Evolutionary conservation across 352 stramenopile genomes (phyloP).

Genomic region (Globisporangium parvum): DNA sequence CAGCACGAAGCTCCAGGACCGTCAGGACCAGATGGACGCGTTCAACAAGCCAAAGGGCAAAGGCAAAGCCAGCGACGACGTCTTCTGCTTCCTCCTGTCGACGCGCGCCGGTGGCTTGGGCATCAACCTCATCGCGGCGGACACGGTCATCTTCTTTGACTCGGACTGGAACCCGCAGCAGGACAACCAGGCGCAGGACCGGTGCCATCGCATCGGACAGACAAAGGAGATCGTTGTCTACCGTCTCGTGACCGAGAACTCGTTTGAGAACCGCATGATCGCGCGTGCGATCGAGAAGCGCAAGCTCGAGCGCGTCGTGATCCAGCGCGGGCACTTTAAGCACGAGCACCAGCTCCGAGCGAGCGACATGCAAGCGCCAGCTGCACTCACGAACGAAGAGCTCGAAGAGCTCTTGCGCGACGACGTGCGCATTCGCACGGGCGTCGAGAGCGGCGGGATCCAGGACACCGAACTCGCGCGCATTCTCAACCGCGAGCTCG

Average conservation of each 20-base stretch:
- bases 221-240: constrained; percentile 90
- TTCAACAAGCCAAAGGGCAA: constrained; percentile 86
- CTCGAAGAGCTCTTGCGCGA: constrained; percentile 70
- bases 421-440: constrained; percentile 63
- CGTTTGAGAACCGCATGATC: constrained; percentile 93
- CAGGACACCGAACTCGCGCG: constrained; percentile 44
- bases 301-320: constrained; percentile 86
- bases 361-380: constrained; percentile 18
- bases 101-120: constrained; percentile 94
- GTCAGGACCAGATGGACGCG: constrained; percentile 95
- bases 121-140: constrained; percentile 95
- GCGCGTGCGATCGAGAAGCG: constrained; percentile 89
- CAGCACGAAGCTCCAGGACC: constrained; percentile 87
- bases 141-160: constrained; percentile 98
- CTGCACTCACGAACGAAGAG: constrained; percentile 64
- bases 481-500: constrained; percentile 63
- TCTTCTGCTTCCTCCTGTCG: constrained; percentile 84
- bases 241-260: constrained; percentile 90
- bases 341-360: constrained; percentile 23
- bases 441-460: constrained; percentile 74
- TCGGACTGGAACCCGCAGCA: constrained; percentile 99
- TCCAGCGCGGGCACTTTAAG: constrained; percentile 83
- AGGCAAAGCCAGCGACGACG: constrained; percentile 28
- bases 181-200: constrained; percentile 90
- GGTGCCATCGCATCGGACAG: constrained; percentile 88